Base-by-base conservation (phyloP, 2,329 filamentous ascomycete species). In the Hirsutella rhossiliensis region DNA sequence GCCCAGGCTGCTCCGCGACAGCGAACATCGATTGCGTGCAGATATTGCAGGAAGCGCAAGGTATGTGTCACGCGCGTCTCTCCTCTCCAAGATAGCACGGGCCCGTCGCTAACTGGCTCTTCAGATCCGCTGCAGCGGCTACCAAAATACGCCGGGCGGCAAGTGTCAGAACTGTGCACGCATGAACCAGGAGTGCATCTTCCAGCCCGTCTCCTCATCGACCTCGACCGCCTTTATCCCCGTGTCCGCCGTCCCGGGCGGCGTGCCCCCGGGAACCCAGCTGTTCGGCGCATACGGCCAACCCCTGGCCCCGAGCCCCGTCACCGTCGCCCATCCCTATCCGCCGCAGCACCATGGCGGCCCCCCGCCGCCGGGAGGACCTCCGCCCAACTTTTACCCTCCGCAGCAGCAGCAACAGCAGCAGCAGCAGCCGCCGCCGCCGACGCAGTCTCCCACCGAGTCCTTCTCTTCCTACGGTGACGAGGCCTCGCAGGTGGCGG, bases 91-190 rank as follows among this genome's bases (percentile, higher is more conserved):
- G n/a, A 3, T 9, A n/a, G n/a, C n/a, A n/a, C 13, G 8, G 8
- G 9, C 31, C 13, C 11, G 32, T 38, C 11, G 41, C 46, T 52
- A 36, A 48, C 46, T 36, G 23, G 23, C 11, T 36, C 19, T 36
- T 17, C 46, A 78, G 75, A 79, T 79, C 49, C 73, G 75, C 32
- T 79, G 75, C 62, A 78, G 74, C 48, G 75, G 75, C 27, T 78
- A 78, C 49, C 70, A 75, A 46, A 76, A 73, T 48, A 74, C 72
- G 0, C 71, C 72, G 0, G 75, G 75, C 18, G 75, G 75, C 11
- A 76, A 78, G 50, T 79, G 75, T 50, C 70, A 74, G 44, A 79
- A 78, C 51, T 79, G 75, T 52, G 73, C 75, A 34, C 74, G 76
- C 48, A 76, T 78, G 62, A 75, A 75, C 41, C 76, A 78, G 51